Evolutionary conservation across 192 early-diverging fungal species (phyloP), one percentile per base, ranked within the genome.

Genomic region (Irineochytrium annulatum): DNA sequence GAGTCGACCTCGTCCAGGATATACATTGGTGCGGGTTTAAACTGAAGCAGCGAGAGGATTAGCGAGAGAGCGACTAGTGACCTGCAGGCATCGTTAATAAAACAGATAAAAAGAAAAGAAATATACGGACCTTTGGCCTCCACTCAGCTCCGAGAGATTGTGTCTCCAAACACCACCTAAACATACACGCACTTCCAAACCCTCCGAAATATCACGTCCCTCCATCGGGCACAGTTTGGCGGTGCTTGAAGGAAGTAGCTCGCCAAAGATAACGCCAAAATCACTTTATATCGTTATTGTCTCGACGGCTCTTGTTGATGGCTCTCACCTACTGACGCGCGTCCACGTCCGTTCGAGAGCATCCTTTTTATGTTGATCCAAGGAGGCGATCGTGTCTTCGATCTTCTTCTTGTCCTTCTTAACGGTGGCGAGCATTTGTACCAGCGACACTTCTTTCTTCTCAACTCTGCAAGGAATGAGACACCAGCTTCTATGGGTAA

Each of bases 11-110:
- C 97, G 72, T 99, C 97, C 34, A 99, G 70, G 72, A 99, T 97
- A 73, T 99, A 99, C 97, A 99, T 97, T 14, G 97, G 97, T 0
- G 97, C 97, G 8, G 97, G 97, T 68, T 99, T 99, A 70, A 92
- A 97, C 80, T 96, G 93, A 13, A 99, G 79, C 24, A 99, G 73
- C 26, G 97, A 89, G 33, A 99, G 77, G 60, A 99, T 98, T 35
- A 99, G 73, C 11, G 97, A 93, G 28, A 99, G 83, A 0, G 97
- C 97, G 60, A 99, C 89, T 43, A 99, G 75, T 3, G 95, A 98
- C 54, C 91, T 90, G 63, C 32, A 44, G 28, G 32, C 22, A 26
- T 13, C 11, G 44, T 24, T 8, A 20, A 39, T 45, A 20, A 69
- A 35, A 57, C 2, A 3, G 27, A 52, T 24, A 43, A 27, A 31